Evolutionary conservation across 306 rosid species (phyloP), one percentile per base, ranked within the genome.

Genomic region (Castanopsis chinensis): DNA sequence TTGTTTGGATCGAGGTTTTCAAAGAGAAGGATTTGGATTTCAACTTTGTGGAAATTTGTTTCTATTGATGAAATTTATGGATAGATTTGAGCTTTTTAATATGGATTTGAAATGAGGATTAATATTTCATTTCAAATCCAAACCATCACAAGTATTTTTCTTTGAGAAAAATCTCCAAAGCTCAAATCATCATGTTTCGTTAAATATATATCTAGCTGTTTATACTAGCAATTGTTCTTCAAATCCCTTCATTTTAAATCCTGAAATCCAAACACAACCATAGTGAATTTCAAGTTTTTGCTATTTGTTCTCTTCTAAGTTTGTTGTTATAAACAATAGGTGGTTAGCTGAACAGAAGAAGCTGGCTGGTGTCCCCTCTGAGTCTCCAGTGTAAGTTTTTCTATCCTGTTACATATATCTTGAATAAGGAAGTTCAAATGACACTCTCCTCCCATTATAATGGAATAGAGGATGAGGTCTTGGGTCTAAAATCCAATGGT

Each of bases 311-410:
- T 30, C 56, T 60, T 57, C 21, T 60, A 37, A 7, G 0, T n/a
- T 65, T 53, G 20, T 25, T 58, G 30, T 15, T 64, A 60, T 80
- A 71, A 53, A 77, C 53, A 28, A 67, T 67, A 95, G 99, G 80
- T 95, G 99, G 99, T 73, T 95, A 78, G 91, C 90, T 64, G 98
- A 95, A 30, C 97, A 95, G 82, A 95, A 95, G 89, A 93, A 81
- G 87, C 51, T 91, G 83, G 96, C 99, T 21, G 88, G 91, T 69
- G 92, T 91, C 74, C 65, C 96, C 74, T 64, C 99, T 12, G 98
- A 90, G n/a, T 90, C 94, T 80, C 96, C 98, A 1, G 99, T 95
- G 99, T 91, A 85, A 93, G 97, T 81, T 12, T 9, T 63, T 81
- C 56, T 71, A 8, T 54, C 81, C 10, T 71, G 53, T 71, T 76